phyloP scores from a whole-genome alignment of 106 monocot genomes.

The Platanthera guangdongensis region DNA sequence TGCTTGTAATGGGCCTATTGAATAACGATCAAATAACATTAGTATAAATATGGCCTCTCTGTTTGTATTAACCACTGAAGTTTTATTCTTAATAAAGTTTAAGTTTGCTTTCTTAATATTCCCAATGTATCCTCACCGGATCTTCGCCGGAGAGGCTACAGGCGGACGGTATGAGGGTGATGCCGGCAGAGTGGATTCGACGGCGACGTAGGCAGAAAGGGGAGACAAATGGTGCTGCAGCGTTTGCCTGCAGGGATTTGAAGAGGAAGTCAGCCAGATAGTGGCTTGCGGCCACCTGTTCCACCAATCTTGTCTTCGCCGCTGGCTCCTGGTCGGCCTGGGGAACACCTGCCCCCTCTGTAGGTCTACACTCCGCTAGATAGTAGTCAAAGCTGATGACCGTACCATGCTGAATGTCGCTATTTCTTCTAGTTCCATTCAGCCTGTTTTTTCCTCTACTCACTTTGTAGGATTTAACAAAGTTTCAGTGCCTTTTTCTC shows the following conservation, averaged over 20 bases:
- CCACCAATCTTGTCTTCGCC: conserved; percentile 10
- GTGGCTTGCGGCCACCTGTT: conserved; percentile 9
- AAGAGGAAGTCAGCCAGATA: conserved; percentile 8
- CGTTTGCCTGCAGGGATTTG: conserved; percentile 7
- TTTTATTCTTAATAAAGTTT: too few relatives aligned
- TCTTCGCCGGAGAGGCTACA: too few relatives aligned
- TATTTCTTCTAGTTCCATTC: background rate
- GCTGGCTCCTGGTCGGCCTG: conserved; percentile 1
- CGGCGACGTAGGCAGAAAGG: background rate
- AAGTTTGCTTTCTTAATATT: too few relatives aligned
- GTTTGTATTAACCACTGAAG: too few relatives aligned
- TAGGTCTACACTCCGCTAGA: conserved; percentile 2
- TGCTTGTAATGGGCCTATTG: too few relatives aligned
- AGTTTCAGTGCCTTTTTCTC: background rate
- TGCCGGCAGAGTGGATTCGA: background rate
- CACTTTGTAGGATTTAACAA: background rate
- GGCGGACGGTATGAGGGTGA: background rate
- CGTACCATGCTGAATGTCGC: background rate
- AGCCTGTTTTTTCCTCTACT: background rate
- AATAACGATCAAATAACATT: too few relatives aligned
- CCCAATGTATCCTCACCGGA: too few relatives aligned
- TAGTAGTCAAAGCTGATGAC: background rate
- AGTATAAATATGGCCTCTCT: too few relatives aligned
- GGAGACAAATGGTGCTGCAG: background rate
- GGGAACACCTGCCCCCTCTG: conserved; percentile 5